Evolutionary conservation across 2,329 filamentous ascomycete genomes (phyloP), one percentile per base, ranked within the genome.

Genomic region (Botrytis aclada): DNA sequence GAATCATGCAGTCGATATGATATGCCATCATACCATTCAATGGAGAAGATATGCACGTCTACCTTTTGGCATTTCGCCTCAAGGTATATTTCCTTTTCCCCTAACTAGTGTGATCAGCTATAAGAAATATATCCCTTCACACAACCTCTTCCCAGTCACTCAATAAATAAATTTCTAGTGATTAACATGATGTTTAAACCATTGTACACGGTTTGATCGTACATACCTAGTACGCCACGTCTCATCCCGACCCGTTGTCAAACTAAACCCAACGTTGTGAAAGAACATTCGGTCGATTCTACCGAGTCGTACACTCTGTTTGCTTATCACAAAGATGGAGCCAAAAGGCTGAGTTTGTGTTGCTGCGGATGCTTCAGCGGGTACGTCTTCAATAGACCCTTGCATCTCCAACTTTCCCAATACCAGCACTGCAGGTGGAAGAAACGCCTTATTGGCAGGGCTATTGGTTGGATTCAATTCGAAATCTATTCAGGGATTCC

Each of bases 241-340:
- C 32, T 47, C 70, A 58, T 61, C 39, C 70, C 70, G 70, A 60
- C 29, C 70, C 70, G 70, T 66, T 72, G 63, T 60, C 63, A 72
- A 45, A 67, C 70, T 47, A 34, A 67, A n/a, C 51, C 32, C 61
- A 58, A 39, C 65, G 65, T 70, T 62, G 54, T 51, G 67, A 62
- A 72, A 72, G 64, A 72, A 70, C 71, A 63, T 72, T 72, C 56
- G 70, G 71, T 72, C 71, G 71, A 41, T 69, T 72, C 74, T 73
- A 67, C 74, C 76, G 75, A 79, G 76, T 77, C 63, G 75, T 47
- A 75, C 74, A 61, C 43, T 74, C 66, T 51, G 71, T 74, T 76
- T 76, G 74, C 74, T 76, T 76, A 75, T 74, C 77, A 78, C 71
- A 54, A 62, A 69, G 41, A 65, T 60, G 62, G 62, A 51, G 61